These are phyloP conservation scores for Mycothermus thermophilus DNA, from an alignment of 495 filamentous ascomycete species.

Conservation along the genomic window DNA sequence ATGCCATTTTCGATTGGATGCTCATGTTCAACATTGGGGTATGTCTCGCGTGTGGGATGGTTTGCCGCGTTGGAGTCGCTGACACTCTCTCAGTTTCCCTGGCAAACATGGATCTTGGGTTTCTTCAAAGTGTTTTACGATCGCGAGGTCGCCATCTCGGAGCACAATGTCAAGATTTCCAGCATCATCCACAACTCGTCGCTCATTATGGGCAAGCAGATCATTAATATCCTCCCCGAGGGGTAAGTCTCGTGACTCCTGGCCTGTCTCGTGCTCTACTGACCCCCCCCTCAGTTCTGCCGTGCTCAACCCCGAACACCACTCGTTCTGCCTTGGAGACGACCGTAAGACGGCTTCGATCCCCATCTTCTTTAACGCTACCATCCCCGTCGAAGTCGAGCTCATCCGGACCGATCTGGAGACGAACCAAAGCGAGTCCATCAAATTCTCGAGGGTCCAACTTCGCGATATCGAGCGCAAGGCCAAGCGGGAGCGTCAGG, in stretches of 20 bases:
- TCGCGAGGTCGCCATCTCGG: constrained; percentile 77
- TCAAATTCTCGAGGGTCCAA: constrained; percentile 45
- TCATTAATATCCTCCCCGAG: constrained; percentile 92
- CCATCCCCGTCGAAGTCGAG: constrained; percentile 73
- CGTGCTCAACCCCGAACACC: constrained; percentile 63
- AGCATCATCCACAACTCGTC: constrained; percentile 80
- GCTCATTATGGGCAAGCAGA: constrained; percentile 85
- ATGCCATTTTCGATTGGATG: constrained; percentile 60
- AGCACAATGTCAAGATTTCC: constrained; percentile 72
- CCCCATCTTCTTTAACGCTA: constrained; percentile 89
- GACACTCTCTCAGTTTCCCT: constrained; percentile 43
- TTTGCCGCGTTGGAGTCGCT: constrained; percentile 5
- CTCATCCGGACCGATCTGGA: constrained; percentile 72
- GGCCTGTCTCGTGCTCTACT: neutral
- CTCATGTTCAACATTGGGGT: constrained; percentile 87
- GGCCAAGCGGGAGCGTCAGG: constrained; percentile 35
- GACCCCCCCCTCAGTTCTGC: constrained; percentile 76
- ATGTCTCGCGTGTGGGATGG: constrained; percentile 13
- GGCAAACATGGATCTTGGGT: constrained; percentile 49
- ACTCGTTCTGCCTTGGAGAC: constrained; percentile 63
- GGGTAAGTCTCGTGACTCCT: constrained; percentile 41
- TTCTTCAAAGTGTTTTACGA: constrained; percentile 69
- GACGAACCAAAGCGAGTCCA: constrained; percentile 59
- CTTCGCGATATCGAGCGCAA: constrained; percentile 48
- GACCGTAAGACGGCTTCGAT: constrained; percentile 45